These are phyloP conservation scores for Coffea canephora DNA, from an alignment of 257 asterid species.

Conservation along the genomic window DNA sequence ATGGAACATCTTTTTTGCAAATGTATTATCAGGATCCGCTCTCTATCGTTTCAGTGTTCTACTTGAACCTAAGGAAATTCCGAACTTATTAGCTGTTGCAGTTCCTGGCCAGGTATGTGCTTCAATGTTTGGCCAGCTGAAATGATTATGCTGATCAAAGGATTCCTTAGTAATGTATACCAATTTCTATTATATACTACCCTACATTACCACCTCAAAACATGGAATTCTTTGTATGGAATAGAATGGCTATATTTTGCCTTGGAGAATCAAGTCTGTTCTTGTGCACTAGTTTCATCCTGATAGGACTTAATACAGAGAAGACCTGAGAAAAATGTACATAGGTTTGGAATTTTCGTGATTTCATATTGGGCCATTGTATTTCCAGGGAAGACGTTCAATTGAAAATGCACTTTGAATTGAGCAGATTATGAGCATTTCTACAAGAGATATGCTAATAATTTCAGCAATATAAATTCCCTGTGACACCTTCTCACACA, in stretches of 20 bases:
- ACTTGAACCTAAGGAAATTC: conserved; percentile 83
- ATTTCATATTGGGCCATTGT: neutral
- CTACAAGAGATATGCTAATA: neutral
- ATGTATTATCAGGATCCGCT: conserved; percentile 88
- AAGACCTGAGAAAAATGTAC: neutral
- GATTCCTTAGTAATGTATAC: neutral
- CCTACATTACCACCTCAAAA: neutral
- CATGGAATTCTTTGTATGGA: neutral
- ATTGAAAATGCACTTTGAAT: neutral
- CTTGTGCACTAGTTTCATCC: neutral
- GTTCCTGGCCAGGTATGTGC: conserved; percentile 92
- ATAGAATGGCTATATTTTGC: neutral
- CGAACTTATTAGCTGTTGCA: conserved; percentile 73
- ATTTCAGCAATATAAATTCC: neutral
- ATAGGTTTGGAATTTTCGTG: neutral
- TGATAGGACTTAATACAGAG: neutral
- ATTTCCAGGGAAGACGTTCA: neutral
- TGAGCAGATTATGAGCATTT: neutral
- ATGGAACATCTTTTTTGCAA: conserved; percentile 95
- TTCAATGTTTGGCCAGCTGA: neutral
- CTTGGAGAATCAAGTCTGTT: neutral
- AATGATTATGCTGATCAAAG: neutral
- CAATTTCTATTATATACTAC: neutral
- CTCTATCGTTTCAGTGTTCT: conserved; percentile 54
- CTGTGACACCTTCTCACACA: neutral